Conservation (phyloP, 2,329 filamentous ascomycete genomes). For the Claviceps pazoutovae region DNA sequence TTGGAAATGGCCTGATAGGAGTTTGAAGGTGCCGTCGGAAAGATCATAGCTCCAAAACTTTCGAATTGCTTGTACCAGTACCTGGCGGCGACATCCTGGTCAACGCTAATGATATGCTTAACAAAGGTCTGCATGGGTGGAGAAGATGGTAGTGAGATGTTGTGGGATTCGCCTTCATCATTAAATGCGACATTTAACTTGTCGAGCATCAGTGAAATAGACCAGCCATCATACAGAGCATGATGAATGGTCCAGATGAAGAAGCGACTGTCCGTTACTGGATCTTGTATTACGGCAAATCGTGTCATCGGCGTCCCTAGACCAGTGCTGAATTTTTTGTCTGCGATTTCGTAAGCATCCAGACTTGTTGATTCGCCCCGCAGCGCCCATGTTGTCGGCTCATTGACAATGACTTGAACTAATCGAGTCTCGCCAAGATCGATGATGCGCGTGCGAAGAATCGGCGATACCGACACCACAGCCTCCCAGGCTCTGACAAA, state of each 20-base stretch:
- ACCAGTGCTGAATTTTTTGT: slow-evolving; percentile 28
- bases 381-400: slow-evolving; percentile 12
- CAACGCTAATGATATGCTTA: background rate
- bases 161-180: slow-evolving; percentile 8
- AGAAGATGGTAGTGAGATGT: background rate
- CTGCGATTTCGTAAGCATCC: slow-evolving; percentile 23
- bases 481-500: slow-evolving; percentile 26
- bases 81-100: background rate
- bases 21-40: slow-evolving; percentile 2
- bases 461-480: slow-evolving; percentile 18
- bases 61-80: slow-evolving; percentile 9
- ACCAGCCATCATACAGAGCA: slow-evolving; percentile 39
- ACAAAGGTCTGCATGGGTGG: slow-evolving; percentile 2
- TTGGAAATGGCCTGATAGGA: slow-evolving; percentile 2
- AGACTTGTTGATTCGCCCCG: background rate
- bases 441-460: slow-evolving; percentile 30
- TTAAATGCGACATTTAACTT: slow-evolving; percentile 26
- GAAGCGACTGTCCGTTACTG: background rate
- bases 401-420: slow-evolving; percentile 11
- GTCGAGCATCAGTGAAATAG: slow-evolving; percentile 29
- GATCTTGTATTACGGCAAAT: slow-evolving; percentile 7
- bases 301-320: slow-evolving; percentile 2
- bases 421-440: slow-evolving; percentile 25
- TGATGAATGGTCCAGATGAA: slow-evolving; percentile 33
- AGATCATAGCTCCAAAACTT: slow-evolving; percentile 6